These are phyloP conservation scores for Stereum hirsutum DNA, from an alignment of 1,284 basidiomycete species.

Conservation along the genomic window DNA sequence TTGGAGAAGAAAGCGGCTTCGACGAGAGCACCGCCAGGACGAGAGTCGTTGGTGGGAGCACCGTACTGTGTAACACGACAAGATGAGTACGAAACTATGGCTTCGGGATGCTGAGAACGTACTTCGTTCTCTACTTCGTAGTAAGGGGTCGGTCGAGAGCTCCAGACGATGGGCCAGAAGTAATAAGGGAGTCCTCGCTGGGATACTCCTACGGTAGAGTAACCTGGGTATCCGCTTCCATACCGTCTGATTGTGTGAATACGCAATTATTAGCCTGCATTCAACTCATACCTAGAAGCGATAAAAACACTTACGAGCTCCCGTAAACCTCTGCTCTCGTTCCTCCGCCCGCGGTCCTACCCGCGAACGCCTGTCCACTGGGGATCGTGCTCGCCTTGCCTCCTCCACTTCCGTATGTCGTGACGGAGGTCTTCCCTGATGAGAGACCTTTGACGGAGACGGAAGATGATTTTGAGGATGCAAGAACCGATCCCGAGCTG, in stretches of 20 bases:
- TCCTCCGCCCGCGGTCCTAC: slow-evolving; percentile 14
- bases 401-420: slow-evolving; percentile 11
- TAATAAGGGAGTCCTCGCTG: slow-evolving; percentile 27
- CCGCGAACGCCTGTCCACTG: slow-evolving; percentile 11
- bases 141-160: slow-evolving; percentile 29
- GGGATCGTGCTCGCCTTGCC: slow-evolving; percentile 9
- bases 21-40: slow-evolving; percentile 17
- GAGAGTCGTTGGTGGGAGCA: slow-evolving; percentile 14
- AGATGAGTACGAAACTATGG: no score
- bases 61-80: slow-evolving; percentile 12
- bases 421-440: slow-evolving; percentile 8
- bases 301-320: no score
- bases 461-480: no score
- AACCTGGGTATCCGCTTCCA: slow-evolving; percentile 30
- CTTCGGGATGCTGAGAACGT: slow-evolving; percentile 3
- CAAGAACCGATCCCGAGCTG: no score
- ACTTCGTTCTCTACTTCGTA: slow-evolving; percentile 32
- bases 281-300: no score
- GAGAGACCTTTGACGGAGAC: slow-evolving; percentile 6
- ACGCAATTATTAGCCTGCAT: no score
- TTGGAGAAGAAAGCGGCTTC: slow-evolving; percentile 15
- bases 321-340: slow-evolving; percentile 13
- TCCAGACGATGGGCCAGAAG: slow-evolving; percentile 54
- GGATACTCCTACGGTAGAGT: slow-evolving; percentile 16
- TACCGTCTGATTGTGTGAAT: no score